These are phyloP conservation scores for Dactylellina cionopaga DNA, from an alignment of 2,329 filamentous ascomycete genomes.

Conservation along the genomic window DNA sequence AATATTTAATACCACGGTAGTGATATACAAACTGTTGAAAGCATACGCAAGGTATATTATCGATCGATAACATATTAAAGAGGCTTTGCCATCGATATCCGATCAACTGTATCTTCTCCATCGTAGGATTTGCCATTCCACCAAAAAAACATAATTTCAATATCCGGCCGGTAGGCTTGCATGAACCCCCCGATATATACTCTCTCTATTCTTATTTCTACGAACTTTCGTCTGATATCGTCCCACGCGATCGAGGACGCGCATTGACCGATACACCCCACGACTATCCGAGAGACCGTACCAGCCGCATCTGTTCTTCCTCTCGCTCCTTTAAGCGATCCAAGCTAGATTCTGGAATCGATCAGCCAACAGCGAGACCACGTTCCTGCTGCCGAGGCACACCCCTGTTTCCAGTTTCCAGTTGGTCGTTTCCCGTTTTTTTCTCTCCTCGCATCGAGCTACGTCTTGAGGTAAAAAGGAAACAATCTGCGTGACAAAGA, in stretches of 20 bases:
- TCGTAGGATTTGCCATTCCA: too few relatives aligned
- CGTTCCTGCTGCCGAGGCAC: constrained; percentile 32
- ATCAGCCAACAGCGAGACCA: constrained; percentile 50
- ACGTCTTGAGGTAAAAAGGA: background rate
- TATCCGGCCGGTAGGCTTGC: background rate
- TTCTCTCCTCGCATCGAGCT: background rate
- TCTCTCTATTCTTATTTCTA: background rate
- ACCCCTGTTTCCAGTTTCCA: constrained; percentile 30
- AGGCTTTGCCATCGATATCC: constrained; percentile 4
- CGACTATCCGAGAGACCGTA: constrained; percentile 31
- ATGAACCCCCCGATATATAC: background rate
- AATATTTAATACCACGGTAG: too few relatives aligned
- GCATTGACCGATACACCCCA: constrained; percentile 18
- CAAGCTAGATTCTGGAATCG: constrained; percentile 23
- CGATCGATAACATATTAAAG: too few relatives aligned
- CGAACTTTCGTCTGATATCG: constrained; percentile 26
- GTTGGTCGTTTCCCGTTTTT: background rate
- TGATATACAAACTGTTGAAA: too few relatives aligned
- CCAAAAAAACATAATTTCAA: too few relatives aligned
- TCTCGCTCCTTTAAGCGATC: constrained; percentile 39
- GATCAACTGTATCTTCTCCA: background rate
- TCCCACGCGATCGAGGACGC: constrained; percentile 20
- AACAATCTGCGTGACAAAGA: constrained; percentile 3
- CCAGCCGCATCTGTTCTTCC: too few relatives aligned
- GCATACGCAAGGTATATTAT: too few relatives aligned